phyloP scores from a whole-genome alignment of 352 stramenopile genomes.

The Albugo laibachii region DNA sequence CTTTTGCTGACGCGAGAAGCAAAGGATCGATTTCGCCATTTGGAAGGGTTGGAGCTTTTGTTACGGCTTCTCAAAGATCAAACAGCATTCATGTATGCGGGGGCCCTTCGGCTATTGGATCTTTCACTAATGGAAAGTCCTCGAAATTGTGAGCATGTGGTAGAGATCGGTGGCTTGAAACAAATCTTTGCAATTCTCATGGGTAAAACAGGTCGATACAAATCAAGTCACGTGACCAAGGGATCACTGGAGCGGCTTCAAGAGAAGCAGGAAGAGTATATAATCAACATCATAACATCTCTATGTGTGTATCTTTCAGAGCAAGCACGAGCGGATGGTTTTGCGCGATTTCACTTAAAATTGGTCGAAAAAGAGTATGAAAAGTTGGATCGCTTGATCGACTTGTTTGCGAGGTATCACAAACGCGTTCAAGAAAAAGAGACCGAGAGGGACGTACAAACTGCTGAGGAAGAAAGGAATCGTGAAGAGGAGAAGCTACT shows the following conservation, averaged over 20 bases:
- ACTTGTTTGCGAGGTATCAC: conserved; percentile 60
- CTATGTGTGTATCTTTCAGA: conserved; percentile 27
- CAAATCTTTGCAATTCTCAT: conserved; percentile 56
- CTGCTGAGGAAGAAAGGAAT: conserved; percentile 16
- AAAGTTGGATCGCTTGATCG: conserved; percentile 58
- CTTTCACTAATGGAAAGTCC: conserved; percentile 33
- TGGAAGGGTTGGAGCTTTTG: conserved; percentile 87
- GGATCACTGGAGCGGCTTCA: conserved; percentile 8
- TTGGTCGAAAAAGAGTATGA: conserved; percentile 70
- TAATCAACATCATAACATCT: conserved; percentile 38
- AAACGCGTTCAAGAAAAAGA: conserved; percentile 16
- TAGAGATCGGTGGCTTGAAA: conserved; percentile 41
- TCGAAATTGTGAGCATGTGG: conserved; percentile 44
- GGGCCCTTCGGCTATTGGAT: conserved; percentile 29
- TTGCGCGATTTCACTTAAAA: conserved; percentile 53
- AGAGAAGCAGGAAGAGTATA: conserved; percentile 40
- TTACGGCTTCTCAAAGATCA: conserved; percentile 82
- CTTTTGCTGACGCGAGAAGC: conserved; percentile 29
- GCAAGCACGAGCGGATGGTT: conserved; percentile 28
- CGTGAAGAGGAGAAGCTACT: conserved; percentile 31
- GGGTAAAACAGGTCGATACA: conserved; percentile 22
- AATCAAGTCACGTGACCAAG: conserved; percentile 4
- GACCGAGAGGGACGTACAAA: conserved; percentile 10
- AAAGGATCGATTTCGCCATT: conserved; percentile 28
- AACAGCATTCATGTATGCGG: conserved; percentile 37